phyloP scores from a whole-genome alignment of 139 green algal species.

The Eudorina sp. region DNA sequence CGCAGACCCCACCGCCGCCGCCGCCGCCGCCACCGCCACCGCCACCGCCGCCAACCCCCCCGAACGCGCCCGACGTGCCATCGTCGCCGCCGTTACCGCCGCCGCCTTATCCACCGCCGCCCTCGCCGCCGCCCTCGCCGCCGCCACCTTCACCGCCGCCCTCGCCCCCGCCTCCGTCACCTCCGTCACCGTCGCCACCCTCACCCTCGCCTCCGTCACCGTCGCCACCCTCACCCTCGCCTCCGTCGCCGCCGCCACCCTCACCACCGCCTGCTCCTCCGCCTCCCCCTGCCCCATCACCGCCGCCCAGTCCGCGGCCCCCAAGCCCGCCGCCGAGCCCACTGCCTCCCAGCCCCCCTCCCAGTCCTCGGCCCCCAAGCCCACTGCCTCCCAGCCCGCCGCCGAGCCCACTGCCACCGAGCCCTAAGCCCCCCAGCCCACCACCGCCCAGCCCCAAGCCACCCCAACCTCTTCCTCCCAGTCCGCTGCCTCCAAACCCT shows the following conservation, averaged over 20 bases:
- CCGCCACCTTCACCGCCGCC: background rate
- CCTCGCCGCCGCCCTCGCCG: background rate
- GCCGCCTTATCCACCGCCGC: background rate
- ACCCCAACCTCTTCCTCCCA: background rate
- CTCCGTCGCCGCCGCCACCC: background rate
- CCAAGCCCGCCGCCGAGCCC: background rate
- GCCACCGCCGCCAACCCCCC: background rate
- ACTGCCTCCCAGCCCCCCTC: background rate
- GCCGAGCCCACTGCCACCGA: background rate
- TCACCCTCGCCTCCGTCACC: background rate
- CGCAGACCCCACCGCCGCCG: background rate
- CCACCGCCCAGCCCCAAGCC: background rate
- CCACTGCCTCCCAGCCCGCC: background rate
- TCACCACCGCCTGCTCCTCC: background rate
- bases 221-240: background rate
- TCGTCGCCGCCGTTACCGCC: too few species aligned
- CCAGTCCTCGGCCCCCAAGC: background rate
- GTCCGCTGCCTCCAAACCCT: background rate
- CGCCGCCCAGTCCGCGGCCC: background rate
- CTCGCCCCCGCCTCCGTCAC: background rate
- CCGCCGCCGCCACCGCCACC: background rate
- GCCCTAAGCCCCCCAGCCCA: background rate
- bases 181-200: background rate
- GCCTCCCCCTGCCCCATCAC: background rate
- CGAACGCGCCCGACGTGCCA: background rate